A percentile compares a stretch with the other conserved stretches of the same genome.
Evolutionary conservation across 257 asterid genomes (phyloP).

Genomic region (Scutellaria barbata): DNA sequence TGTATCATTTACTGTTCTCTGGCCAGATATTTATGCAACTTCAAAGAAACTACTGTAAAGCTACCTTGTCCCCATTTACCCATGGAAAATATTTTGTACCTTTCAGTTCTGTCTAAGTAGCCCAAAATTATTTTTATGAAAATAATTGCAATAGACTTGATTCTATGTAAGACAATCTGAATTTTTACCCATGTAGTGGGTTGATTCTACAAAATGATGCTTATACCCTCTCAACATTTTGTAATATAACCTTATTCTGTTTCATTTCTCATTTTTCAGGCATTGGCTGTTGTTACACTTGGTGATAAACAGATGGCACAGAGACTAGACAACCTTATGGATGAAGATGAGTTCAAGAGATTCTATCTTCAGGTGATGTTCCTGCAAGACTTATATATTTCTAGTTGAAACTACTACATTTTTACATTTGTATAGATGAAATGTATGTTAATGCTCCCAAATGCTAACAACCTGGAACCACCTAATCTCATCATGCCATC

Average conservation of each 20-base stretch:
- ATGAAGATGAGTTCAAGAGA: constrained; percentile 94
- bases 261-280: constrained; percentile 44
- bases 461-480: constrained; percentile 24
- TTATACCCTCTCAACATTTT: constrained; percentile 27
- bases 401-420: constrained; percentile 22
- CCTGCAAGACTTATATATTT: constrained; percentile 17
- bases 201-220: constrained; percentile 27
- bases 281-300: constrained; percentile 94
- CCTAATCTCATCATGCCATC: constrained; percentile 22
- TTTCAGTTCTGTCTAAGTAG: not conserved
- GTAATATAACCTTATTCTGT: constrained; percentile 5
- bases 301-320: constrained; percentile 98
- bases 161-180: constrained; percentile 18
- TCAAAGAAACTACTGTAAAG: not conserved
- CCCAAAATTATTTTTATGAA: constrained; percentile 1
- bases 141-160: not conserved
- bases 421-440: constrained; percentile 2
- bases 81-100: not conserved
- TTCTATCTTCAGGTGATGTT: constrained; percentile 92
- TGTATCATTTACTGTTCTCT: not conserved
- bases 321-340: constrained; percentile 87
- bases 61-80: not conserved
- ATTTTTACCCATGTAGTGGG: constrained; percentile 17
- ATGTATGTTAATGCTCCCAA: constrained; percentile 30
- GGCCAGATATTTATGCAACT: not conserved